These are phyloP conservation scores for Ajuga chamaepitys DNA, from an alignment of 257 asterid species.

Conservation along the genomic window DNA sequence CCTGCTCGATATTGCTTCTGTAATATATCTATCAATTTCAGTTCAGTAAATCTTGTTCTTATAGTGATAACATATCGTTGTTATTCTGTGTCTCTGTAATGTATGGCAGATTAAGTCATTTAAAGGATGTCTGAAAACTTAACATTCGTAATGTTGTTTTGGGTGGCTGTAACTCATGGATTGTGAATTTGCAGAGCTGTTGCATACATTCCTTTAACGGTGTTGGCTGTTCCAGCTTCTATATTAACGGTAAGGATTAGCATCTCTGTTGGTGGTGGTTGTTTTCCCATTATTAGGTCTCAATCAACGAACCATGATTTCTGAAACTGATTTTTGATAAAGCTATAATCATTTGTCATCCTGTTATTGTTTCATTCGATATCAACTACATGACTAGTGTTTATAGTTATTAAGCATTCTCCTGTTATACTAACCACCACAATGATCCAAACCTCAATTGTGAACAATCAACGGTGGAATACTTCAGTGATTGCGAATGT, in stretches of 20 bases:
- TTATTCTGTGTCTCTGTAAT: background rate
- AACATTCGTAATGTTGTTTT: background rate
- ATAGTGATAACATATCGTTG: background rate
- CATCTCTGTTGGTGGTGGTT: background rate
- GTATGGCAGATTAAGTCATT: background rate
- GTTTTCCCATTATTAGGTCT: background rate
- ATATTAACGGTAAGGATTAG: conserved; percentile 63
- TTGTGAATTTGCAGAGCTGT: conserved; percentile 58
- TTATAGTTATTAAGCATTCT: background rate
- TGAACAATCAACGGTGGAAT: background rate
- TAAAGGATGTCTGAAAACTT: background rate
- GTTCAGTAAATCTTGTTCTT: background rate
- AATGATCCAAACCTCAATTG: background rate
- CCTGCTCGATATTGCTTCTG: background rate
- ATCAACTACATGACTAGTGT: background rate
- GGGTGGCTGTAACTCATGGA: conserved; percentile 6
- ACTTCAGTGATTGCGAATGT: too few species aligned
- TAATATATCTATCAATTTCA: background rate
- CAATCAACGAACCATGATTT: background rate
- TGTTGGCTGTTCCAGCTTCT: conserved; percentile 97
- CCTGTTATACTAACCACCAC: background rate
- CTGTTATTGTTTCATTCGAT: background rate
- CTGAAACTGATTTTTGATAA: background rate
- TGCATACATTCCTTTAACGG: conserved; percentile 90
- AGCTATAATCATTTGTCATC: background rate